Conservation (phyloP, 2,329 filamentous ascomycete species). For the Fusarium caatingaense region DNA sequence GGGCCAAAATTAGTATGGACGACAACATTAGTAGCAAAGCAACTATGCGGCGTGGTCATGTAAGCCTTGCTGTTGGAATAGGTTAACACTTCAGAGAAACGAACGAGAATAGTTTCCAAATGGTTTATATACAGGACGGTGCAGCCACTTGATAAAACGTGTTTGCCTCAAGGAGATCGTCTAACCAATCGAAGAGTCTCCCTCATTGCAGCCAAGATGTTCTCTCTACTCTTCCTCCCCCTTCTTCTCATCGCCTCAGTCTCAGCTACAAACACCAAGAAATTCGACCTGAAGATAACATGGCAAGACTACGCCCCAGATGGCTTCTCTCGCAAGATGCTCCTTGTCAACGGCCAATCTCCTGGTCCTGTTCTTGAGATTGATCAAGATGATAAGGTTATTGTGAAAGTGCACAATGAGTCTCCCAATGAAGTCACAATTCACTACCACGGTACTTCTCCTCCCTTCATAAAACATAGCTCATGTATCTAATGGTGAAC, state of each 20-base stretch:
- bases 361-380: slow-evolving; percentile 70
- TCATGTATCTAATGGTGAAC: background rate
- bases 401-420: slow-evolving; percentile 59
- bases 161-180: background rate
- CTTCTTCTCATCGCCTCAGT: slow-evolving; percentile 18
- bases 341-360: slow-evolving; percentile 69
- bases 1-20: background rate
- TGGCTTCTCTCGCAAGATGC: slow-evolving; percentile 58
- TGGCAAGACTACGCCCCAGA: slow-evolving; percentile 56
- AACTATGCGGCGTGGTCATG: slow-evolving; percentile 7
- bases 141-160: background rate
- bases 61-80: background rate
- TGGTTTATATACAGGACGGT: slow-evolving; percentile 11
- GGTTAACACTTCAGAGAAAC: background rate
- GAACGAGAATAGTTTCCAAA: background rate
- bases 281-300: slow-evolving; percentile 49
- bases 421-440: slow-evolving; percentile 61
- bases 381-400: slow-evolving; percentile 61
- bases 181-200: background rate
- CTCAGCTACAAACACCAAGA: slow-evolving; percentile 25
- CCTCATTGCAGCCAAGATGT: slow-evolving; percentile 19
- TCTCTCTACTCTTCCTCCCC: slow-evolving; percentile 11
- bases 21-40: background rate
- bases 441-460: slow-evolving; percentile 53
- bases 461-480: too few species aligned